Percentiles rank a stretch among this genome's conserved stretches.
Evolutionary conservation across 1,284 basidiomycete genomes (phyloP).

Genomic region (Coriolopsis trogii): DNA sequence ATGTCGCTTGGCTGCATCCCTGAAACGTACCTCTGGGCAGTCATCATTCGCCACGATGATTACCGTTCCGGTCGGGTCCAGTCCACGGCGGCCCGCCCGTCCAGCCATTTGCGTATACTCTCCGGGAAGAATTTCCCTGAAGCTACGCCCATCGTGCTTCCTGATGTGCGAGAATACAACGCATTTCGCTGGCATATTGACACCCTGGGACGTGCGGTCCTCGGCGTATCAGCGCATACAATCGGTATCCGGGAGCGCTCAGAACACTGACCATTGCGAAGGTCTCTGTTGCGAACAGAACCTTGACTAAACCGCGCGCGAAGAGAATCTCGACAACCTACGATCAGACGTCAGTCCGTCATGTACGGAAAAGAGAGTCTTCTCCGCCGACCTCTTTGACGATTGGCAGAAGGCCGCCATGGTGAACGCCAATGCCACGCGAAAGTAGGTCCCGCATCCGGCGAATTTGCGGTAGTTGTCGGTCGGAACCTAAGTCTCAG

Average conservation of each 20-base stretch:
- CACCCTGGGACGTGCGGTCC: too few species aligned
- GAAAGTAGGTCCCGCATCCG: conserved; percentile 91
- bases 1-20: too few species aligned
- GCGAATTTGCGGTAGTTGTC: conserved; percentile 92
- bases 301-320: conserved; percentile 93
- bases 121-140: conserved; percentile 88
- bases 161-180: conserved; percentile 96
- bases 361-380: not conserved
- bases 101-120: conserved; percentile 99
- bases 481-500: conserved; percentile 74
- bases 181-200: conserved; percentile 98
- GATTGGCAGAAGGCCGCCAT: conserved; percentile 94
- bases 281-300: conserved; percentile 98
- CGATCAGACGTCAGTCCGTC: not conserved
- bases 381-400: conserved; percentile 82
- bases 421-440: conserved; percentile 96
- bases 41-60: conserved; percentile 88
- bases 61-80: conserved; percentile 96
- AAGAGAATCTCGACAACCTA: conserved; percentile 97
- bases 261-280: conserved; percentile 94
- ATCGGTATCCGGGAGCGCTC: too few species aligned
- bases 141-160: conserved; percentile 94
- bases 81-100: conserved; percentile 92
- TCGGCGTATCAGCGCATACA: too few species aligned
- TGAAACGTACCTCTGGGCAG: conserved; percentile 75